These are phyloP conservation scores for Toxicodendron radicans DNA, from an alignment of 345 rosid species.

Conservation along the genomic window DNA sequence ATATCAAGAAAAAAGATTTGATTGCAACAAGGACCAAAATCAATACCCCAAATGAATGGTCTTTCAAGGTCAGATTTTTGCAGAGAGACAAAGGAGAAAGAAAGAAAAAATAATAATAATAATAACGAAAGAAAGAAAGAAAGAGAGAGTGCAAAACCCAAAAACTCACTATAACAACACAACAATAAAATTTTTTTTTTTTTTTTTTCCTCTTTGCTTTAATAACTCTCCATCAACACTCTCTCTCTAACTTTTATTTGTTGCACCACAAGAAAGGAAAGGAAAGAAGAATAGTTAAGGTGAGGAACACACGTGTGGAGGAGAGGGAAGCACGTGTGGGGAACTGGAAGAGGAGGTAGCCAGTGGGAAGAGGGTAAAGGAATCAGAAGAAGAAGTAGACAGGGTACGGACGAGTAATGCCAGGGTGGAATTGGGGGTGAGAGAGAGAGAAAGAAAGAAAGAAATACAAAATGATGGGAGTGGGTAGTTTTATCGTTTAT, in stretches of 20 bases:
- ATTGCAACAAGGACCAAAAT: not conserved
- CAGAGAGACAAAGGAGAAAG: not conserved
- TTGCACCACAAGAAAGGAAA: slow-evolving; percentile 58
- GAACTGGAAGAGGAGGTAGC: slow-evolving; percentile 48
- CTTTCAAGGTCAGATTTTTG: slow-evolving; percentile 19
- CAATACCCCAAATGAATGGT: slow-evolving; percentile 17
- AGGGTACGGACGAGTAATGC: slow-evolving; percentile 41
- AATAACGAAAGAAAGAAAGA: not conserved
- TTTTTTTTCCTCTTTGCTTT: slow-evolving; percentile 1
- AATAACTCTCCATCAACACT: slow-evolving; percentile 23
- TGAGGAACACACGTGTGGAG: slow-evolving; percentile 24
- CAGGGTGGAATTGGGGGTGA: slow-evolving; percentile 46
- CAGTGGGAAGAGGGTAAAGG: slow-evolving; percentile 29
- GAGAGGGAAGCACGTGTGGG: slow-evolving; percentile 43
- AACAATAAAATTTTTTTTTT: slow-evolving; percentile 1
- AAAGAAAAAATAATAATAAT: not conserved
- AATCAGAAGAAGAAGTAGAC: slow-evolving; percentile 16
- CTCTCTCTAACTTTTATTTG: slow-evolving; percentile 56
- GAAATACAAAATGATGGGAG: slow-evolving; percentile 41
- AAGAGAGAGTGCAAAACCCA: slow-evolving; percentile 31
- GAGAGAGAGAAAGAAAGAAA: slow-evolving; percentile 4
- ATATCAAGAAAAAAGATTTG: not conserved
- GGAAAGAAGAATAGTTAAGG: slow-evolving; percentile 29
- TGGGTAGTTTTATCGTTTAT: slow-evolving; percentile 47
- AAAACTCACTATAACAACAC: slow-evolving; percentile 6